phyloP scores from a whole-genome alignment of 345 rosid species.

The Syzygium grande region DNA sequence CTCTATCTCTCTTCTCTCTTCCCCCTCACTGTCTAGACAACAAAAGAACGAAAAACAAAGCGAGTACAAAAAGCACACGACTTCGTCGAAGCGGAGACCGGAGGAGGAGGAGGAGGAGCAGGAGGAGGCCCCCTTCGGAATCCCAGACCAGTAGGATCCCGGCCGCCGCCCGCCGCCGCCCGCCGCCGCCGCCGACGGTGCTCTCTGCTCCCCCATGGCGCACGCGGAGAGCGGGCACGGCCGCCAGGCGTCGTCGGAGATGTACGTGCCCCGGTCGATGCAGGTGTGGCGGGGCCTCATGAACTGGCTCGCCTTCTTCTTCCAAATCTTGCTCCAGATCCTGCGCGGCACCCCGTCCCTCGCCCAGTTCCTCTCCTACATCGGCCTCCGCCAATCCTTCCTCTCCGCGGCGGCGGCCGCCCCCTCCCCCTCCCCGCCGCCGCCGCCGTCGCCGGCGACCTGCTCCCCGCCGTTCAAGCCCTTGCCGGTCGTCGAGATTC shows the following conservation, averaged over 20 bases:
- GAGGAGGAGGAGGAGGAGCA: rapidly evolving
- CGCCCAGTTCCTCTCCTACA: conserved; percentile 20
- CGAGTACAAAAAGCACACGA: neutral
- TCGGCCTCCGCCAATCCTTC: conserved; percentile 9
- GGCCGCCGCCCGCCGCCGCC: neutral
- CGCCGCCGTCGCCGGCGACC: neutral
- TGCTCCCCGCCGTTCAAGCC: conserved; percentile 17
- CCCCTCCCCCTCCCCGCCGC: conserved; percentile 5
- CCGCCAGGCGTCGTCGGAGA: neutral
- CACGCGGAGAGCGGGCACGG: neutral
- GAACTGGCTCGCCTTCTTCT: conserved; percentile 17
- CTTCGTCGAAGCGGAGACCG: neutral
- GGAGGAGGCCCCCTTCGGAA: neutral
- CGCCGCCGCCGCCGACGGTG: neutral
- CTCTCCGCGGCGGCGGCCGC: conserved; percentile 2
- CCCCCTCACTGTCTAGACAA: neutral
- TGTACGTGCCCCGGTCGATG: conserved; percentile 12
- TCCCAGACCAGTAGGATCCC: neutral
- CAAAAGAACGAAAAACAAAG: neutral
- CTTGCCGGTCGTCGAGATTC: conserved; percentile 25
- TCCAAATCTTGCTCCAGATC: conserved; percentile 20
- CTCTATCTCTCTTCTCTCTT: neutral
- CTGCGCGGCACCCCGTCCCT: conserved; percentile 24
- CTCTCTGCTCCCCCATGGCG: neutral
- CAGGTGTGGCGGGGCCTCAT: conserved; percentile 25